A percentile compares a stretch with the other conserved stretches of the same genome.
These are phyloP conservation scores for Hypholoma sublateritium DNA, from an alignment of 768 basidiomycete genomes.

Conservation along the genomic window DNA sequence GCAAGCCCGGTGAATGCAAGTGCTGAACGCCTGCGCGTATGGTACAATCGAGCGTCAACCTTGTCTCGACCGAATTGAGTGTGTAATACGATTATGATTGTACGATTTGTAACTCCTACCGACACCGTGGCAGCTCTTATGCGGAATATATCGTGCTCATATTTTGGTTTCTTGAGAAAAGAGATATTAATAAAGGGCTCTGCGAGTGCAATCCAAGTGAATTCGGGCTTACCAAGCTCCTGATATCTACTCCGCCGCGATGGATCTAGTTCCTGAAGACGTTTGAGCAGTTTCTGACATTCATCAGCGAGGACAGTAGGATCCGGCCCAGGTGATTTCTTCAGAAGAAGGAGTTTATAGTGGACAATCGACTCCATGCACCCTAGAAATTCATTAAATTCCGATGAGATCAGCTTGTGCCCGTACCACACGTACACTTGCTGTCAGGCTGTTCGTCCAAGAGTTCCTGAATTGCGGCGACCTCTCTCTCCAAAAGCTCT, in stretches of 20 bases:
- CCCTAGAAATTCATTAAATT: conserved; percentile 51
- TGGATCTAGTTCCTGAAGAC: conserved; percentile 33
- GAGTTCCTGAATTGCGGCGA: conserved; percentile 77
- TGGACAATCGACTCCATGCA: conserved; percentile 91
- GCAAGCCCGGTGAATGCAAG: conserved; percentile 66
- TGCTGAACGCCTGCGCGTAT: conserved; percentile 39
- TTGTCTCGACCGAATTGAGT: not conserved
- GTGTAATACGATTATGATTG: not conserved
- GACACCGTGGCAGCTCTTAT: not conserved
- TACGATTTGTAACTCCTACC: not conserved
- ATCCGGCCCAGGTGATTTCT: conserved; percentile 39
- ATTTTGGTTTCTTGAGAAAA: conserved; percentile 1
- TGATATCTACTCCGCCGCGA: conserved; percentile 40
- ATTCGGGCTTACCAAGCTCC: conserved; percentile 50
- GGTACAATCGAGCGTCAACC: not conserved
- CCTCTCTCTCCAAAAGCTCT: conserved; percentile 68
- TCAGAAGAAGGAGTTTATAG: conserved; percentile 74
- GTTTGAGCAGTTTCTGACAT: conserved; percentile 50
- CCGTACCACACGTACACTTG: conserved; percentile 62
- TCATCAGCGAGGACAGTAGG: conserved; percentile 41
- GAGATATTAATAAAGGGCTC: not conserved
- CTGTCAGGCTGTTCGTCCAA: conserved; percentile 88
- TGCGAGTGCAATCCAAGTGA: not conserved
- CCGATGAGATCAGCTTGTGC: not conserved
- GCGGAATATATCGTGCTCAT: not conserved